Percentiles rank a stretch among this genome's conserved stretches.
phyloP scores from a whole-genome alignment of 164 flowering plant species.

The Vitis rotundifolia region DNA sequence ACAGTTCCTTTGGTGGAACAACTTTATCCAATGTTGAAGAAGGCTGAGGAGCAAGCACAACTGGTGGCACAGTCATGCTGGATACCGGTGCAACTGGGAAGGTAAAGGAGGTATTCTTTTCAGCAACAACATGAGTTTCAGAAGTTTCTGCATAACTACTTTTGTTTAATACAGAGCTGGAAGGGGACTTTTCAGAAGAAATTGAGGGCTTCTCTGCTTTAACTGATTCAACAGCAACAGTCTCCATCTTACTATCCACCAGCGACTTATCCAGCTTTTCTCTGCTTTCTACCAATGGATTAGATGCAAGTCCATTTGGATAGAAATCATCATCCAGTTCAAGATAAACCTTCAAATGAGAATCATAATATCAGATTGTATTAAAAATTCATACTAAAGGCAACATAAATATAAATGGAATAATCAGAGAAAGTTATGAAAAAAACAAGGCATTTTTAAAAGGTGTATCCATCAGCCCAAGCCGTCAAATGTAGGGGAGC shows the following conservation, averaged over 20 bases:
- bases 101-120: conserved; percentile 21
- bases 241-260: conserved; percentile 12
- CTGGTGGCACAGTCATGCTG: conserved; percentile 17
- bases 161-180: conserved; percentile 14
- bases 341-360: conserved; percentile 48
- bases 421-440: background rate
- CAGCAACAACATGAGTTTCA: conserved; percentile 24
- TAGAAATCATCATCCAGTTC: conserved; percentile 64
- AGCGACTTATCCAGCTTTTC: conserved; percentile 19
- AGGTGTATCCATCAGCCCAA: no score
- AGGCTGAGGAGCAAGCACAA: conserved; percentile 17
- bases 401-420: background rate
- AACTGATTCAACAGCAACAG: conserved; percentile 19
- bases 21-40: conserved; percentile 12
- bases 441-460: background rate
- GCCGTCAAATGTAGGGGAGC: no score
- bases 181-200: conserved; percentile 25
- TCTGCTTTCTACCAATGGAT: conserved; percentile 18
- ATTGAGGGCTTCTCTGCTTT: conserved; percentile 23
- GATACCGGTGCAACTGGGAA: conserved; percentile 24
- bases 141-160: conserved; percentile 17
- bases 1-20: conserved; percentile 28
- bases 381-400: no score
- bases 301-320: conserved; percentile 25
- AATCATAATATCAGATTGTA: background rate